Evolutionary conservation across 2,329 filamentous ascomycete genomes (phyloP).

Genomic region (Colletotrichum spinosum): DNA sequence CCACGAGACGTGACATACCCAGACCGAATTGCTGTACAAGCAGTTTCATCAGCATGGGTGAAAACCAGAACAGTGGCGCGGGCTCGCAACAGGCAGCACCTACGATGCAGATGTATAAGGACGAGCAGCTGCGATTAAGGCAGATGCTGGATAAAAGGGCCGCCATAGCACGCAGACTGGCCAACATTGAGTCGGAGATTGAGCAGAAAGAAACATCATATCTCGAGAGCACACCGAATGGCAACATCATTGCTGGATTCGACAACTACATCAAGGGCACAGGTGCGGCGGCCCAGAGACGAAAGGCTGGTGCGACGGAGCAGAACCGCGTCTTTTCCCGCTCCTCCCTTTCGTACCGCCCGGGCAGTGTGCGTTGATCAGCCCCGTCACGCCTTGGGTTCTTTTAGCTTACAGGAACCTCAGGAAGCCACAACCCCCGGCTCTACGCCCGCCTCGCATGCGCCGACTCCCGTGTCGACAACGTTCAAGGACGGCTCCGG

Average conservation of each 20-base stretch:
- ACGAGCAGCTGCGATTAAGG: conserved; percentile 60
- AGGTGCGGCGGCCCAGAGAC: conserved; percentile 72
- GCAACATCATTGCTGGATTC: conserved; percentile 98
- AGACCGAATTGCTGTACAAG: not conserved
- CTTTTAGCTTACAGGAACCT: conserved; percentile 22
- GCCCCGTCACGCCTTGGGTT: not conserved
- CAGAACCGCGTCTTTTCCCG: conserved; percentile 80
- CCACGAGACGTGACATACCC: too few species aligned
- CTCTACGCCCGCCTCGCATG: conserved; percentile 59
- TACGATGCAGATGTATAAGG: conserved; percentile 61
- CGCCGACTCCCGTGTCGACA: conserved; percentile 67
- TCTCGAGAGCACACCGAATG: conserved; percentile 87
- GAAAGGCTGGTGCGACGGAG: conserved; percentile 74
- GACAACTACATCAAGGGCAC: conserved; percentile 97
- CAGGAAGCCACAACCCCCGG: conserved; percentile 58
- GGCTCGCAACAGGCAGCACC: conserved; percentile 43
- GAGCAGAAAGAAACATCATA: conserved; percentile 86
- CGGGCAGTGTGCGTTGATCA: conserved; percentile 39
- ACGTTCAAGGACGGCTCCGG: conserved; percentile 60
- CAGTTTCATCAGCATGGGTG: conserved; percentile 28
- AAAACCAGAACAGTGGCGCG: conserved; percentile 31
- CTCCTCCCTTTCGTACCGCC: conserved; percentile 72
- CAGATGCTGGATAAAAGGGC: conserved; percentile 57
- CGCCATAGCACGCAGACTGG: conserved; percentile 49
- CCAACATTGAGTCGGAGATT: conserved; percentile 79